phyloP scores from a whole-genome alignment of 164 flowering plant genomes.

The Vitis rotundifolia region DNA sequence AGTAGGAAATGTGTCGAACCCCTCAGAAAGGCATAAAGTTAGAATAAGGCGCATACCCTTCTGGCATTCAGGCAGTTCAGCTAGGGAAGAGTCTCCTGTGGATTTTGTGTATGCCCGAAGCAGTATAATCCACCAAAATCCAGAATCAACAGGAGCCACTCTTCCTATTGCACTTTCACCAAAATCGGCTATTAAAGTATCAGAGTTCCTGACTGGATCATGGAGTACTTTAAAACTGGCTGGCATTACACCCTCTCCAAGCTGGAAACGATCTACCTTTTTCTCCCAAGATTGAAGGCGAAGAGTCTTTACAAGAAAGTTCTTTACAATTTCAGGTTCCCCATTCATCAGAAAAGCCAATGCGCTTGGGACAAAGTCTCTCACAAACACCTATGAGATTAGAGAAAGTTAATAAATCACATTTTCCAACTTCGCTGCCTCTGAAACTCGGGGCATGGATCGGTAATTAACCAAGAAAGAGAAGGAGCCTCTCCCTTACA shows the following conservation, averaged over 20 bases:
- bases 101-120: slow-evolving; percentile 85
- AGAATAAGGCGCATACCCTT: slow-evolving; percentile 78
- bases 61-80: slow-evolving; percentile 77
- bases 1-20: slow-evolving; percentile 91
- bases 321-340: slow-evolving; percentile 79
- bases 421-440: neutral
- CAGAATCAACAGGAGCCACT: slow-evolving; percentile 92
- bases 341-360: slow-evolving; percentile 86
- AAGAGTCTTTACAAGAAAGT: slow-evolving; percentile 74
- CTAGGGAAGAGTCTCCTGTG: slow-evolving; percentile 69
- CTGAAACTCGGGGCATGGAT: neutral
- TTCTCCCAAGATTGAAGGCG: slow-evolving; percentile 90
- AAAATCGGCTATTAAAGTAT: slow-evolving; percentile 77
- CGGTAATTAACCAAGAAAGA: too few relatives aligned
- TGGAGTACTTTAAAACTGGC: slow-evolving; percentile 88
- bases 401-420: neutral
- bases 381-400: slow-evolving; percentile 66
- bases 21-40: slow-evolving; percentile 80
- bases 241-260: slow-evolving; percentile 92
- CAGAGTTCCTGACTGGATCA: slow-evolving; percentile 63
- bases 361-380: slow-evolving; percentile 88
- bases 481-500: too few relatives aligned
- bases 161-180: slow-evolving; percentile 92
- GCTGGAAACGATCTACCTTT: slow-evolving; percentile 66
- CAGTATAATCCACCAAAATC: slow-evolving; percentile 89